Percentiles rank a stretch among this genome's conserved stretches.
phyloP scores from a whole-genome alignment of 441 rosid species.

The Sinapis alba region DNA sequence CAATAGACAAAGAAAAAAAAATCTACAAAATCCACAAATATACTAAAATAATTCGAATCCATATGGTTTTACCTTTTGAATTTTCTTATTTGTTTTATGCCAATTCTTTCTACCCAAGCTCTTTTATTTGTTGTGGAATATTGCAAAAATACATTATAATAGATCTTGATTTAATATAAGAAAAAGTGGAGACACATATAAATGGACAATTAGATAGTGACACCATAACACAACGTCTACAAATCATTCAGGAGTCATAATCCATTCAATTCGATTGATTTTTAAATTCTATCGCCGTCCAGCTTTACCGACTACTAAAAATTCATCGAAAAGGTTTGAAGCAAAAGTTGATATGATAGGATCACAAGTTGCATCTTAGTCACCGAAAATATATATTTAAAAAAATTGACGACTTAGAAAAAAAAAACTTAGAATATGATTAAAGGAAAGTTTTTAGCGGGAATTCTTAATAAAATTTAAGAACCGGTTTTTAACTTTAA shows the following conservation, averaged over 20 bases:
- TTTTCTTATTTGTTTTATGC: not conserved
- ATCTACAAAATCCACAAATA: not conserved
- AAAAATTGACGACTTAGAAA: not conserved
- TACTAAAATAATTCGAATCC: constrained; percentile 17
- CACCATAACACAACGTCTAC: constrained; percentile 35
- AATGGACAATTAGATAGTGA: constrained; percentile 14
- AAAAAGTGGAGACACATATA: constrained; percentile 18
- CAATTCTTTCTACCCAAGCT: not conserved
- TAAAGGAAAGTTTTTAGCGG: too few relatives aligned
- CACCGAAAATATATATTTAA: not conserved
- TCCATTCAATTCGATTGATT: constrained; percentile 4
- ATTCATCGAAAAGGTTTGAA: constrained; percentile 11
- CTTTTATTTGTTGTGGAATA: not conserved
- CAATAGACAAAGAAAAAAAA: not conserved
- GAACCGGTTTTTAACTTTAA: too few relatives aligned
- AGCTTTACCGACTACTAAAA: constrained; percentile 21
- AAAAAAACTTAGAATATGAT: too few relatives aligned
- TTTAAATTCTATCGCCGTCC: constrained; percentile 23
- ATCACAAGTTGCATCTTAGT: constrained; percentile 25
- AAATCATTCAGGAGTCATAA: constrained; percentile 26
- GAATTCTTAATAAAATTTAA: too few relatives aligned
- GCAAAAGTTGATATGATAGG: constrained; percentile 29
- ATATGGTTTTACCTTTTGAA: not conserved
- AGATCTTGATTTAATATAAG: not conserved
- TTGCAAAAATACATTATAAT: not conserved